These are phyloP conservation scores for Aureobasidium uvarum DNA, from an alignment of 2,329 filamentous ascomycete genomes.

Conservation along the genomic window DNA sequence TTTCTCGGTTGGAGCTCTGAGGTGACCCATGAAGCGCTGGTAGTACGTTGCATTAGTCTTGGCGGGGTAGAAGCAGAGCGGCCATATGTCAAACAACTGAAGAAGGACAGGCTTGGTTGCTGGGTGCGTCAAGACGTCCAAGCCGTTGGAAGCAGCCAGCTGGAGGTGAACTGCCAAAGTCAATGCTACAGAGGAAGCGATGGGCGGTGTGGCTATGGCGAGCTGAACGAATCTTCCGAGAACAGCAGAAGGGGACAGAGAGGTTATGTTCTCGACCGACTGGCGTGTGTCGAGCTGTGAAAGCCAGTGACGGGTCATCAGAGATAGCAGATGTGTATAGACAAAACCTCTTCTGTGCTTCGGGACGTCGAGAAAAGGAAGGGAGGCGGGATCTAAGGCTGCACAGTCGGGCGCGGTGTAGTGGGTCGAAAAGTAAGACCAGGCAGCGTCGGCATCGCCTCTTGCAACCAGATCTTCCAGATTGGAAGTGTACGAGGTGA, in stretches of 20 bases:
- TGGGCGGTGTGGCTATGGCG: background rate
- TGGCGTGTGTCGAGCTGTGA: background rate
- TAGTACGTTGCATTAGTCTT: background rate
- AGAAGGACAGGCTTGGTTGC: conserved; percentile 6
- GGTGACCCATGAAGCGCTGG: background rate
- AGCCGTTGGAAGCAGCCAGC: background rate
- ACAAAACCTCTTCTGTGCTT: conserved; percentile 10
- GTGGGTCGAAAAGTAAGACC: conserved; percentile 15
- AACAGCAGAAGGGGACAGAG: background rate
- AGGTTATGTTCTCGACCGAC: background rate
- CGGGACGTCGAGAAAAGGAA: conserved; percentile 7
- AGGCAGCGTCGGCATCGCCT: conserved; percentile 11
- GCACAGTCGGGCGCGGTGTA: conserved; percentile 14
- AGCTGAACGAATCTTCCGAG: conserved; percentile 1
- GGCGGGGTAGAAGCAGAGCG: conserved; percentile 1
- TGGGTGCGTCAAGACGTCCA: conserved; percentile 2
- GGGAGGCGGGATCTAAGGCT: conserved; percentile 7
- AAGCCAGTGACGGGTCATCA: conserved; percentile 10
- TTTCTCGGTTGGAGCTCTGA: background rate
- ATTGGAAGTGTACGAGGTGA: conserved; percentile 13
- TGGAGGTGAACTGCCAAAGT: conserved; percentile 6
- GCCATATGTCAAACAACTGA: background rate
- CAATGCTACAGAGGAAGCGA: background rate
- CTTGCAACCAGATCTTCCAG: background rate
- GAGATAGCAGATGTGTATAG: background rate